Conservation (phyloP, 768 basidiomycete species). For the Daedaleopsis sinensis region DNA sequence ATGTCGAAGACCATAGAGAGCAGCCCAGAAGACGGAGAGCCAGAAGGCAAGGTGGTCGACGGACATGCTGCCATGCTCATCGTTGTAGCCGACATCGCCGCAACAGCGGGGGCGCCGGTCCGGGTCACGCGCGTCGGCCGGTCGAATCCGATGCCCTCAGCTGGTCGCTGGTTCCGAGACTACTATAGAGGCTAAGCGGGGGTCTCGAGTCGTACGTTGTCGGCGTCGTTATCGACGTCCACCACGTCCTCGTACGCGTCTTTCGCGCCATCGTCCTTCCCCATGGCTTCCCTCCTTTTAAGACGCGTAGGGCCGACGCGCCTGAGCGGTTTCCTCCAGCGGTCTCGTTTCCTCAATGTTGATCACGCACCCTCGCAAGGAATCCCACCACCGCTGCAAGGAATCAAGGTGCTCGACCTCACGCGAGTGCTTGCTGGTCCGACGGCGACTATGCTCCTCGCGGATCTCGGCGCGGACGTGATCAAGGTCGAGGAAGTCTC, state of each 20-base stretch:
- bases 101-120: not conserved
- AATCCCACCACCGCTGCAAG: constrained; percentile 78
- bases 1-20: constrained; percentile 4
- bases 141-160: no score
- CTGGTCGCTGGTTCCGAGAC: no score
- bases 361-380: constrained; percentile 36
- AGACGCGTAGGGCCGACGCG: not conserved
- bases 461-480: constrained; percentile 88
- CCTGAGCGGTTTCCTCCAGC: not conserved
- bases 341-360: constrained; percentile 8
- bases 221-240: not conserved
- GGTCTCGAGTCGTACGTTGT: not conserved
- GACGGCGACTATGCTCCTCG: constrained; percentile 91
- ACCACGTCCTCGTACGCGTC: constrained; percentile 3
- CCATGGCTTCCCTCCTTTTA: constrained; percentile 7
- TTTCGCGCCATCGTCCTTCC: not conserved
- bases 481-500: constrained; percentile 86
- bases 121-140: no score
- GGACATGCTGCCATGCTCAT: not conserved
- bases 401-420: constrained; percentile 84
- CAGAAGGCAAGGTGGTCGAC: constrained; percentile 3
- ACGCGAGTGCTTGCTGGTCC: constrained; percentile 93
- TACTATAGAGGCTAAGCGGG: no score
- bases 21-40: constrained; percentile 11
- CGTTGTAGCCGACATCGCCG: not conserved